Conservation (phyloP, 169 alveolate species). For the Cryptosporidium bovis region DNA sequence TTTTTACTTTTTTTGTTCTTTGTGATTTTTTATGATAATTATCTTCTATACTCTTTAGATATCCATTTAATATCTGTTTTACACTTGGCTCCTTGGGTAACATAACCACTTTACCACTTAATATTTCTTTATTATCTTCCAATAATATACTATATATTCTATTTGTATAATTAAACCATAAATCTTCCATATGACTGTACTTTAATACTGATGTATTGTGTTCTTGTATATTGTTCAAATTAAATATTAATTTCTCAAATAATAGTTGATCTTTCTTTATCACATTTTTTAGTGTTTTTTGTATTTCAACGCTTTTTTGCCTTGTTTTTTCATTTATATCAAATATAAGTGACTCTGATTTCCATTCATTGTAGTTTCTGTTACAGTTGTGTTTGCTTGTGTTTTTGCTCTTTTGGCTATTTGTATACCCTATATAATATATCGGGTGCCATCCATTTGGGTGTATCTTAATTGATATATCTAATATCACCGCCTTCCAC, state of each 20-base stretch:
- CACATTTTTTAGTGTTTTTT: slow-evolving; percentile 11
- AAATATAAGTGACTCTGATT: slow-evolving; percentile 51
- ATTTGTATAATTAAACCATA: slow-evolving; percentile 45
- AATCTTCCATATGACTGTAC: slow-evolving; percentile 6
- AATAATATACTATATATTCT: slow-evolving; percentile 20
- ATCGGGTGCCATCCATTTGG: slow-evolving; percentile 71
- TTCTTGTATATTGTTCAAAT: slow-evolving; percentile 13
- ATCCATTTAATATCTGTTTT: slow-evolving; percentile 1
- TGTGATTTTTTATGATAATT: neutral
- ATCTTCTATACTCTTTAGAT: neutral
- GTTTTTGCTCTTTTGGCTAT: neutral
- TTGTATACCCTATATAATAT: slow-evolving; percentile 36
- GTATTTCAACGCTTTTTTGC: slow-evolving; percentile 26
- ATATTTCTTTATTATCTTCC: slow-evolving; percentile 35
- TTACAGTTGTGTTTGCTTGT: neutral
- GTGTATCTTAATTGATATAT: slow-evolving; percentile 36
- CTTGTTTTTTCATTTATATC: slow-evolving; percentile 15
- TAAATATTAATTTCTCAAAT: neutral
- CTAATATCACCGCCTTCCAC: slow-evolving; percentile 59
- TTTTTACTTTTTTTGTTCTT: neutral
- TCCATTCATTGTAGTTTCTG: slow-evolving; percentile 54
- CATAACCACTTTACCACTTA: slow-evolving; percentile 10
- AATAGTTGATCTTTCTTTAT: slow-evolving; percentile 7
- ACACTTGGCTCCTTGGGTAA: slow-evolving; percentile 28
- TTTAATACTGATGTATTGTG: slow-evolving; percentile 1